phyloP scores from a whole-genome alignment of 2,329 filamentous ascomycete species.

The Xylariales sp. region DNA sequence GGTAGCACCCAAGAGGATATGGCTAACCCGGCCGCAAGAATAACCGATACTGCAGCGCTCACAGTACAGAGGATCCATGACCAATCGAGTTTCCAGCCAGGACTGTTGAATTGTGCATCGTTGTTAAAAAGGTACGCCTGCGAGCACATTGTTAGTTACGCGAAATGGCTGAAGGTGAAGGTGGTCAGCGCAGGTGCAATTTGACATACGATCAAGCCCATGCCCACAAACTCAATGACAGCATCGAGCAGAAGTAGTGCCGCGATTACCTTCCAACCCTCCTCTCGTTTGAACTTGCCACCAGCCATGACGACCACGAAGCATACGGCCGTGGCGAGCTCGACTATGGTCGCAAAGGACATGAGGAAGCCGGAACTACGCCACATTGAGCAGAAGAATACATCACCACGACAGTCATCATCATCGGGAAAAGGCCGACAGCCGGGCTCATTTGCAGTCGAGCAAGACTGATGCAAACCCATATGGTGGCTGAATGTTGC shows the following conservation, averaged over 20 bases:
- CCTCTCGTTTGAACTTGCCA: slow-evolving; percentile 73
- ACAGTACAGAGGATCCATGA: slow-evolving; percentile 69
- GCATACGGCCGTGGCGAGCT: slow-evolving; percentile 74
- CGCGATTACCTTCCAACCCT: slow-evolving; percentile 75
- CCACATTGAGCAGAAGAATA: slow-evolving; percentile 90
- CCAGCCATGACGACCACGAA: slow-evolving; percentile 75
- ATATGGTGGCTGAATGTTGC: slow-evolving; percentile 53
- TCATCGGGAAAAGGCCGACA: slow-evolving; percentile 66
- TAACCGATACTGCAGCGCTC: slow-evolving; percentile 48
- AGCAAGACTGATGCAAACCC: slow-evolving; percentile 80
- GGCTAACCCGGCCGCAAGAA: slow-evolving; percentile 55
- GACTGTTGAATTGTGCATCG: slow-evolving; percentile 74
- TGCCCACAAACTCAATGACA: slow-evolving; percentile 67
- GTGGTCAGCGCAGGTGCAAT: too few relatives aligned
- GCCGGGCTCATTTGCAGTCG: slow-evolving; percentile 56
- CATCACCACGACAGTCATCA: slow-evolving; percentile 63
- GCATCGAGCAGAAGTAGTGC: slow-evolving; percentile 62
- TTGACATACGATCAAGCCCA: slow-evolving; percentile 75
- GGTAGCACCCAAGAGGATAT: slow-evolving; percentile 67
- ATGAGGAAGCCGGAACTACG: slow-evolving; percentile 82
- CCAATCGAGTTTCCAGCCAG: slow-evolving; percentile 74
- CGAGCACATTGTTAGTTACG: not conserved
- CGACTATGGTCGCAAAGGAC: slow-evolving; percentile 75
- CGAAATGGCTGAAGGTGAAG: too few relatives aligned
- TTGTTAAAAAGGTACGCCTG: slow-evolving; percentile 81